Evolutionary conservation across 139 green algal genomes (phyloP).

Genomic region (Diplosphaera chodatii): DNA sequence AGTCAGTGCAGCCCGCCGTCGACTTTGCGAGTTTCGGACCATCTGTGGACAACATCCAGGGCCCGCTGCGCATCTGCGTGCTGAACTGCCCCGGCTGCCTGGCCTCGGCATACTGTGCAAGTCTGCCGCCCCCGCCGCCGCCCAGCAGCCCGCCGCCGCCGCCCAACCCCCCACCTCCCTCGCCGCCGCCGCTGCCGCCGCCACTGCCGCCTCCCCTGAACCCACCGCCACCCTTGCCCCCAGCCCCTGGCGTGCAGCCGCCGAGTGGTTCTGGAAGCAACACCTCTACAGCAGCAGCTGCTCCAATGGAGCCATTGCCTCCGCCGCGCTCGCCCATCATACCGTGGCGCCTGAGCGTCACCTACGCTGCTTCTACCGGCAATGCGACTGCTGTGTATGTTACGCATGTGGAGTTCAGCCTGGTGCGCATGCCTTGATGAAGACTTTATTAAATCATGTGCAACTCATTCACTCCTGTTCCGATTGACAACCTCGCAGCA

Average conservation of each 20-base stretch:
- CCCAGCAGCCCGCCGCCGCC: too few species aligned
- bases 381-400: background rate
- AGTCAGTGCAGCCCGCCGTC: background rate
- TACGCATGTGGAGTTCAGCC: background rate
- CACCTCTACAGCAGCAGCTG: background rate
- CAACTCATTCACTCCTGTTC: too few species aligned
- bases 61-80: background rate
- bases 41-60: background rate
- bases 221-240: too few species aligned
- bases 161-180: too few species aligned
- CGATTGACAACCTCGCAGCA: too few species aligned
- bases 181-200: too few species aligned
- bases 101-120: background rate
- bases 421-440: background rate
- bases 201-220: too few species aligned
- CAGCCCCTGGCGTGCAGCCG: too few species aligned
- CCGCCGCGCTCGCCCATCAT: background rate
- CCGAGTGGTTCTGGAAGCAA: too few species aligned
- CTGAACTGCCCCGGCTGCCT: background rate
- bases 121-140: too few species aligned
- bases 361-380: background rate
- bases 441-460: too few species aligned
- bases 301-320: too few species aligned
- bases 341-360: background rate
- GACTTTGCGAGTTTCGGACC: background rate